Evolutionary conservation across 495 filamentous ascomycete genomes (phyloP).

Genomic region (Poronia punctata): DNA sequence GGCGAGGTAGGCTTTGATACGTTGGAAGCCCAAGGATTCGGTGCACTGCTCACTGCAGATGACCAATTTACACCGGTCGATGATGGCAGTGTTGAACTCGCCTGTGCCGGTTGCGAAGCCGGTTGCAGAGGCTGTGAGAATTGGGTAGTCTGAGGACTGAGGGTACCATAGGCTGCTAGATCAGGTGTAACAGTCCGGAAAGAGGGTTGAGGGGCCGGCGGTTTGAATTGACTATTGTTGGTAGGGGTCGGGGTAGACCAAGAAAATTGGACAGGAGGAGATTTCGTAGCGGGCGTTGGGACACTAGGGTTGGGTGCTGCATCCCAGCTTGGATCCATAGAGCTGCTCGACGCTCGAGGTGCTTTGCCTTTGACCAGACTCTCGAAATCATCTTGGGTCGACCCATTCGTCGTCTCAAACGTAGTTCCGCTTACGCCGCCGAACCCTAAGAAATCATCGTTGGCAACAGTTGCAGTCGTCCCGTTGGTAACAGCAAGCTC

Average conservation of each 20-base stretch:
- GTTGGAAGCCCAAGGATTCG: constrained; percentile 31
- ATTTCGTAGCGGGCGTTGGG: constrained; percentile 23
- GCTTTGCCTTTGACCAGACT: constrained; percentile 68
- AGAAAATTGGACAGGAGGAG: constrained; percentile 42
- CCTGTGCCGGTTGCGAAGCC: constrained; percentile 2
- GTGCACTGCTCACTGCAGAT: constrained; percentile 12
- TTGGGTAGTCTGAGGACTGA: constrained; percentile 46
- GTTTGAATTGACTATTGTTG: constrained; percentile 22
- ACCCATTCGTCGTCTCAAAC: constrained; percentile 40
- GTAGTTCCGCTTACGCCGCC: constrained; percentile 42
- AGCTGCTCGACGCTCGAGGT: constrained; percentile 15
- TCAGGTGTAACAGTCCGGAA: constrained; percentile 54
- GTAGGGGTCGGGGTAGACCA: constrained; percentile 51
- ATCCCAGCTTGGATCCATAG: constrained; percentile 42
- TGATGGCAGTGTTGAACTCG: constrained; percentile 6
- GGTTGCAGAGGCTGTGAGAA: constrained; percentile 48
- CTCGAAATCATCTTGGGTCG: constrained; percentile 71
- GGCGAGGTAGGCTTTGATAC: constrained; percentile 14
- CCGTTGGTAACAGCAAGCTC: constrained; percentile 57
- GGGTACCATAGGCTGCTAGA: constrained; percentile 36
- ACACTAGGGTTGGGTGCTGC: constrained; percentile 17
- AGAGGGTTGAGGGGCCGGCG: constrained; percentile 34
- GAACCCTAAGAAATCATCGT: constrained; percentile 56
- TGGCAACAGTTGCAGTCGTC: constrained; percentile 20
- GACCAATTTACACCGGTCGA: constrained; percentile 30